Conservation (phyloP, 352 stramenopile genomes). For the Paralagenidium karlingii region DNA sequence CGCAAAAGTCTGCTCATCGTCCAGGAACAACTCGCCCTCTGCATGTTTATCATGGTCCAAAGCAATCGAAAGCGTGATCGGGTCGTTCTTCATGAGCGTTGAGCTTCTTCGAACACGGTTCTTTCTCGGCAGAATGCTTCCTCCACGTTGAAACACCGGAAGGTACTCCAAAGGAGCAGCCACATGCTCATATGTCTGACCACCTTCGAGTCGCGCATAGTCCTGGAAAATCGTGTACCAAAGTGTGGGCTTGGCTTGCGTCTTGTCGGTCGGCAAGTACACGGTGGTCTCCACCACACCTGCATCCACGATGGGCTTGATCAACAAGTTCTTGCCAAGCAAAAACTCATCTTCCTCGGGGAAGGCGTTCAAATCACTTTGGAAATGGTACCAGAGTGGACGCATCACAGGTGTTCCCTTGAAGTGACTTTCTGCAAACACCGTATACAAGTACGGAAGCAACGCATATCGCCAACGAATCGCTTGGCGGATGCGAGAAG, state of each 20-base stretch:
- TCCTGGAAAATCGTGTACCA: constrained; percentile 89
- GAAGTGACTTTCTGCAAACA: constrained; percentile 55
- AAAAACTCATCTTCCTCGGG: constrained; percentile 92
- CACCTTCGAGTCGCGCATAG: constrained; percentile 38
- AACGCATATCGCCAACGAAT: constrained; percentile 94
- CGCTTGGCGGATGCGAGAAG: constrained; percentile 75
- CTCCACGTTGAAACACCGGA: constrained; percentile 94
- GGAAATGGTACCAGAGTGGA: constrained; percentile 95
- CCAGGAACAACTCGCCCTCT: constrained; percentile 89
- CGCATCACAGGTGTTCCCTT: constrained; percentile 82
- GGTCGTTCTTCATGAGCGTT: constrained; percentile 93
- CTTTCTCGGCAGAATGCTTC: constrained; percentile 92
- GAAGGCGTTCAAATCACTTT: constrained; percentile 72
- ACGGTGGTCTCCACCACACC: constrained; percentile 76
- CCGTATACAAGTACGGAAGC: constrained; percentile 92
- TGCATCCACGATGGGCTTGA: constrained; percentile 91
- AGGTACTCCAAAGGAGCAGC: constrained; percentile 88
- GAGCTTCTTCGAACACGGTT: constrained; percentile 91
- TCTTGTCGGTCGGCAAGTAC: constrained; percentile 70
- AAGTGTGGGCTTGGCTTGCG: constrained; percentile 24
- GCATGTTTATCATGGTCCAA: constrained; percentile 78
- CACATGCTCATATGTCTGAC: constrained; percentile 49
- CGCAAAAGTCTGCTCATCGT: constrained; percentile 90
- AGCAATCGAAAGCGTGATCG: constrained; percentile 93
- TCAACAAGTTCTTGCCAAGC: constrained; percentile 89